Percentiles rank a stretch among this genome's conserved stretches.
These are phyloP conservation scores for Cicer arietinum DNA, from an alignment of 306 rosid genomes.

Conservation along the genomic window DNA sequence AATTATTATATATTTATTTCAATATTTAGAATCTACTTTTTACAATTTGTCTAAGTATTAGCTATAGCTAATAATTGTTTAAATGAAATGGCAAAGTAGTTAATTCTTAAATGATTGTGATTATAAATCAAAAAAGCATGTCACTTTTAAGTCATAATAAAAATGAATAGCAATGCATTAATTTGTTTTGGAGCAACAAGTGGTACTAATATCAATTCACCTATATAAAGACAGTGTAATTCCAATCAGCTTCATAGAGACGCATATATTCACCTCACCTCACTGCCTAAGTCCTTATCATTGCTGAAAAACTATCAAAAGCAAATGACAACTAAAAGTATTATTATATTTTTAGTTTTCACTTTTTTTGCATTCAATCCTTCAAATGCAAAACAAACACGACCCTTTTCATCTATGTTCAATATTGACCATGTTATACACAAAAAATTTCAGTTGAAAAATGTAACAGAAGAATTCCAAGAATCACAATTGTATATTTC, in stretches of 20 bases:
- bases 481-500: slow-evolving; percentile 49
- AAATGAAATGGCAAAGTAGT: too few relatives aligned
- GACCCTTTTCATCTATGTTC: slow-evolving; percentile 50
- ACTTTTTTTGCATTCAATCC: slow-evolving; percentile 43
- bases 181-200: slow-evolving; percentile 18
- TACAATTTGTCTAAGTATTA: too few relatives aligned
- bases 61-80: too few relatives aligned
- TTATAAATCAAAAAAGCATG: too few relatives aligned
- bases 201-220: slow-evolving; percentile 1
- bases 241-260: slow-evolving; percentile 1
- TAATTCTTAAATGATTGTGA: too few relatives aligned
- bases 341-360: slow-evolving; percentile 44
- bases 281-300: not conserved
- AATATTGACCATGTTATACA: slow-evolving; percentile 39
- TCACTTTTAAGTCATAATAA: not conserved
- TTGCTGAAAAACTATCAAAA: slow-evolving; percentile 25
- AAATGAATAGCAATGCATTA: slow-evolving; percentile 2
- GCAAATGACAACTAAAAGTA: slow-evolving; percentile 46
- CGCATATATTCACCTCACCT: slow-evolving; percentile 1
- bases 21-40: too few relatives aligned
- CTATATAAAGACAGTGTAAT: slow-evolving; percentile 41
- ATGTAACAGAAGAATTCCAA: slow-evolving; percentile 29
- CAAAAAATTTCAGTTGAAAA: slow-evolving; percentile 45
- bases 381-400: slow-evolving; percentile 62
- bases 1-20: too few relatives aligned